Conservation (phyloP, 2,329 filamentous ascomycete genomes). For the Akanthomyces uredinophilus region DNA sequence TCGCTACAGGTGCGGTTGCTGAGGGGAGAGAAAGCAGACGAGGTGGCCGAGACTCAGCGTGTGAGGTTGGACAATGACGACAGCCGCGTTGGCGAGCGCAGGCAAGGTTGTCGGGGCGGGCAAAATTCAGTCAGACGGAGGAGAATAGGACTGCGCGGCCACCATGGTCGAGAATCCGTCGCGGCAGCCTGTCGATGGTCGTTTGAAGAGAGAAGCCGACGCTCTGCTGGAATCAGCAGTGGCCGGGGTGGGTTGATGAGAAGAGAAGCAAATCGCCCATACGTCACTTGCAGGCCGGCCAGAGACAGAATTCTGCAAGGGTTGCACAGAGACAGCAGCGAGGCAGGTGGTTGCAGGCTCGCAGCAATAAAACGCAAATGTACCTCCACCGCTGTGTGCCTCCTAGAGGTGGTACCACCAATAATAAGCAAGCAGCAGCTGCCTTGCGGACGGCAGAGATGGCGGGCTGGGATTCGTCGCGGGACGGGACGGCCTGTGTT, state of each 20-base stretch:
- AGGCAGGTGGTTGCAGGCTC: not conserved
- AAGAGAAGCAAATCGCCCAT: not conserved
- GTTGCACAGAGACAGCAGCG: not conserved
- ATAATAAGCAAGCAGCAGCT: not conserved
- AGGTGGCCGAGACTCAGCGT: not conserved
- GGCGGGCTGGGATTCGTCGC: too few species aligned
- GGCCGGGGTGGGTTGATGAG: not conserved
- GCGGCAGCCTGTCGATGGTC: not conserved
- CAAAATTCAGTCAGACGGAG: slow-evolving; percentile 9
- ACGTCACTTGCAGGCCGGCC: slow-evolving; percentile 4
- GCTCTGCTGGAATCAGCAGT: not conserved
- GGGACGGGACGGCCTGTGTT: too few species aligned
- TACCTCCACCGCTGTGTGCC: not conserved
- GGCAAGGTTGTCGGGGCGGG: not conserved
- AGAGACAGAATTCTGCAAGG: slow-evolving; percentile 3
- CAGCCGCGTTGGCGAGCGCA: not conserved
- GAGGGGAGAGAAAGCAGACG: not conserved
- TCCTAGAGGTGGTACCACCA: not conserved
- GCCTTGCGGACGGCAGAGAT: too few species aligned
- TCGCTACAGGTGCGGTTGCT: not conserved
- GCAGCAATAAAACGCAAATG: not conserved
- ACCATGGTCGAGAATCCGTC: slow-evolving; percentile 1
- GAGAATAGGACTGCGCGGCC: slow-evolving; percentile 2
- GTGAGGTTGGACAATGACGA: not conserved
- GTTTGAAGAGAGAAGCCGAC: not conserved